Conservation (phyloP, 768 basidiomycete species). For the Leucocoprinus sp. region DNA sequence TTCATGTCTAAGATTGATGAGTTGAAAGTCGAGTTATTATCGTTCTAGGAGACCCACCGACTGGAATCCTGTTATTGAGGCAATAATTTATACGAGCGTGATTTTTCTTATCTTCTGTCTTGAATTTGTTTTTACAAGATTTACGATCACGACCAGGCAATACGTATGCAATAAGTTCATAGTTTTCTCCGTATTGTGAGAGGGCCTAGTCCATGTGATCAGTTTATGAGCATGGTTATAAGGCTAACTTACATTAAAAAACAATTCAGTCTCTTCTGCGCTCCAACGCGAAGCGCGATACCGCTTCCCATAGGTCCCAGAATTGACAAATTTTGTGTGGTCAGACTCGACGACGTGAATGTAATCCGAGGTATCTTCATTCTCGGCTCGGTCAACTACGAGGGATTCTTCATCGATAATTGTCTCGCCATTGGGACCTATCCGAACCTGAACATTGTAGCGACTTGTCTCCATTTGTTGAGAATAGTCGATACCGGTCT, state of each 20-base stretch:
- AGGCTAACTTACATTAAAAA: constrained; percentile 60
- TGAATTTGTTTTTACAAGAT: constrained; percentile 91
- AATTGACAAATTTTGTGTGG: constrained; percentile 79
- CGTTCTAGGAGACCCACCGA: constrained; percentile 40
- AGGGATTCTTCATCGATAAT: constrained; percentile 82
- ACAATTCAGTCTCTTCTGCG: constrained; percentile 82
- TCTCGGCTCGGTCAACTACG: constrained; percentile 68
- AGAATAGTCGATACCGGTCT: constrained; percentile 65
- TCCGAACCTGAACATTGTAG: constrained; percentile 79
- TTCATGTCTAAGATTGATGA: constrained; percentile 48
- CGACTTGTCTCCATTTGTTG: constrained; percentile 58
- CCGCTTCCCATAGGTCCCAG: constrained; percentile 72
- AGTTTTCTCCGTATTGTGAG: constrained; percentile 85
- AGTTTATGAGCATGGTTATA: background rate
- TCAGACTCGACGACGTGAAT: constrained; percentile 80
- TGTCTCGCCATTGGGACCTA: constrained; percentile 81
- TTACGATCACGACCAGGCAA: constrained; percentile 81
- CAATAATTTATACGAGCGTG: constrained; percentile 66
- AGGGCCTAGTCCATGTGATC: constrained; percentile 52
- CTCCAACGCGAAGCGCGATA: constrained; percentile 82
- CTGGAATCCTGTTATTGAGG: constrained; percentile 67
- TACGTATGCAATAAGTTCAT: constrained; percentile 82
- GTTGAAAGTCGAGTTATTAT: background rate
- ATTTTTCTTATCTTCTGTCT: constrained; percentile 79
- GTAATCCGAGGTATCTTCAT: constrained; percentile 59